Evolutionary conservation across 768 basidiomycete species (phyloP).

Genomic region (Trametes maxima): DNA sequence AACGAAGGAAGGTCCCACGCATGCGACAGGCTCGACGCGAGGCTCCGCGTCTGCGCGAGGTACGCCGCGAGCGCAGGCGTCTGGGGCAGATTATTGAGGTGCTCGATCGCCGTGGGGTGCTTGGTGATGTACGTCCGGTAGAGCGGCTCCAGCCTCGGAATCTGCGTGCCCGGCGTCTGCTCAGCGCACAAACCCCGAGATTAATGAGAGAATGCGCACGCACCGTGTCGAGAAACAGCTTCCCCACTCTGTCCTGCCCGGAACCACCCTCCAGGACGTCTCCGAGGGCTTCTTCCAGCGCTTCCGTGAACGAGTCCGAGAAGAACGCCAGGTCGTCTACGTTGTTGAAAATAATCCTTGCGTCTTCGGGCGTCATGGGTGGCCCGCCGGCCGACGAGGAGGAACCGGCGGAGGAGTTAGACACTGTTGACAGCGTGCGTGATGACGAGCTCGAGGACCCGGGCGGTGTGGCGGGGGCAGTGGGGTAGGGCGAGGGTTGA

Average conservation of each 20-base stretch:
- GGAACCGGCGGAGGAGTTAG: conserved; percentile 44
- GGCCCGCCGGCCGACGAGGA: conserved; percentile 37
- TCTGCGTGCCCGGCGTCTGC: conserved; percentile 41
- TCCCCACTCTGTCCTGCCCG: conserved; percentile 72
- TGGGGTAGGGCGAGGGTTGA: conserved; percentile 43
- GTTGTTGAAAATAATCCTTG: conserved; percentile 75
- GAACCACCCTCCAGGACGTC: conserved; percentile 59
- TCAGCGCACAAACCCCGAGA: conserved; percentile 6
- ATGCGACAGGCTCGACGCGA: conserved; percentile 74
- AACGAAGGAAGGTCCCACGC: conserved; percentile 93
- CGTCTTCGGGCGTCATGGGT: conserved; percentile 74
- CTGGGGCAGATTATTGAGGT: conserved; percentile 53
- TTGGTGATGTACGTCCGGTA: conserved; percentile 83
- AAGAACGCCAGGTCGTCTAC: conserved; percentile 74
- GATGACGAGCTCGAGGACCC: conserved; percentile 56
- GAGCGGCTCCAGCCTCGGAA: conserved; percentile 66
- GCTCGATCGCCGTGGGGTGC: conserved; percentile 73
- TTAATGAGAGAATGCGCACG: conserved; percentile 35
- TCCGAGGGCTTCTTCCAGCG: conserved; percentile 68
- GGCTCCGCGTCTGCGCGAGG: conserved; percentile 61
- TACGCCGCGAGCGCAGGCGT: conserved; percentile 67
- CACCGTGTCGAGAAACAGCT: conserved; percentile 69
- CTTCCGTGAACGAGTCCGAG: conserved; percentile 64
- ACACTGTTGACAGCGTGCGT: conserved; percentile 53
- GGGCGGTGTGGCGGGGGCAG: conserved; percentile 37